These are phyloP conservation scores for Babesia bovis DNA, from an alignment of 169 alveolate genomes.

Conservation along the genomic window DNA sequence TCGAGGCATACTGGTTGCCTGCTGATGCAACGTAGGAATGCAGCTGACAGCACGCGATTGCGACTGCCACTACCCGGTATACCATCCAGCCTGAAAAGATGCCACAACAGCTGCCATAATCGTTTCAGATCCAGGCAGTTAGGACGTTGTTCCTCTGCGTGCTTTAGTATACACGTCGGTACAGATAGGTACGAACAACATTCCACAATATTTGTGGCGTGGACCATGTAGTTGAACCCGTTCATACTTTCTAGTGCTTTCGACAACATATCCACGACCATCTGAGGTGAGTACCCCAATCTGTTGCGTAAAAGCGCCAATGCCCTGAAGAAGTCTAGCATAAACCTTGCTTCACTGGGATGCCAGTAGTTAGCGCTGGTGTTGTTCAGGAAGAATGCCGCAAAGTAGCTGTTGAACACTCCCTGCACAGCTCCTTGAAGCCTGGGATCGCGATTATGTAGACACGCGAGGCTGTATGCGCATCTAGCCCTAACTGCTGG, in stretches of 20 bases:
- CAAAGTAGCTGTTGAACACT: constrained; percentile 45
- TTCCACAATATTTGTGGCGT: constrained; percentile 59
- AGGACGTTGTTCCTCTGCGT: neutral
- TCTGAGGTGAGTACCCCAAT: constrained; percentile 47
- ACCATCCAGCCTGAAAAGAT: constrained; percentile 66
- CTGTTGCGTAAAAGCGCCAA: constrained; percentile 49
- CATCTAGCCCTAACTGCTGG: constrained; percentile 60
- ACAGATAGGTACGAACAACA: constrained; percentile 44
- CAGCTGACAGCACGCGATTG: constrained; percentile 37
- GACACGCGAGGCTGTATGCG: constrained; percentile 49
- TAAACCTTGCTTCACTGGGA: constrained; percentile 65
- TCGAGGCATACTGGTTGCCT: constrained; percentile 51
- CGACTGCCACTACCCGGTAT: constrained; percentile 63
- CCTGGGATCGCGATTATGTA: constrained; percentile 57
- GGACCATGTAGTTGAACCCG: constrained; percentile 50
- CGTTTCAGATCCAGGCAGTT: constrained; percentile 11
- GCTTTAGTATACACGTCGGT: constrained; percentile 36
- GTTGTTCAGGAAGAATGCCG: constrained; percentile 32
- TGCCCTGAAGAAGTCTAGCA: constrained; percentile 58
- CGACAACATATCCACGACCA: constrained; percentile 50
- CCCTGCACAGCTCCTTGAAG: constrained; percentile 34
- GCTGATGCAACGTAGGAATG: constrained; percentile 45
- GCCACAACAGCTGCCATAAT: constrained; percentile 62
- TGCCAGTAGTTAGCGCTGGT: constrained; percentile 49
- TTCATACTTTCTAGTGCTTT: constrained; percentile 48